Base-by-base conservation (phyloP, 352 stramenopile species). In the Pythium aquatile region DNA sequence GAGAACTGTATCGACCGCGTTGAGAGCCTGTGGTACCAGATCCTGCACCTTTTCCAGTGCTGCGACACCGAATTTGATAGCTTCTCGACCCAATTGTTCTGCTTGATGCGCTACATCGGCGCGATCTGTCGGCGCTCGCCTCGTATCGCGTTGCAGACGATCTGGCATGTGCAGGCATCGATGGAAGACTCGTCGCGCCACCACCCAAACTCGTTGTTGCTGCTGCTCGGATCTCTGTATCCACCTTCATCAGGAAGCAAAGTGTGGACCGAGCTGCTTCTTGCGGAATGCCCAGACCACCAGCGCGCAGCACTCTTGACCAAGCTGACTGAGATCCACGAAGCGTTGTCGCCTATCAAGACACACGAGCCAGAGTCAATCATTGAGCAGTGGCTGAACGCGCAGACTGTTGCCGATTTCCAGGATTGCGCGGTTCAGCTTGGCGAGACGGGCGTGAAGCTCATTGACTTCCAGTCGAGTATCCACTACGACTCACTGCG, bases 21-120 rank as follows among this genome's bases (percentile, higher is more conserved):
- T 26, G 84, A 93, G 62, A 88, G 81, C 47, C 40, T 93, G 26
- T 93, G 84, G 84, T 91, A 91, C 66, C 84, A 93, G 57, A 71
- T 93, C 24, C 54, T 93, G 70, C 84, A 93, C 56, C 55, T 93
- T 6, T 86, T 93, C 49, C 81, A 91, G 70, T 93, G 84, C 63
- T 78, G 78, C 39, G 81, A 89, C 51, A 72, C 79, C 3, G 78
- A 89, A 32, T 61, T 78, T 6, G 62, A 80, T 2, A 71, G 62
- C 2, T 82, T 75, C 39, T 69, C 74, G 13, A 58, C 79, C 5
- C 82, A 93, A 47, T 69, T 91, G 1, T 88, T 89, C 40, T 90
- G 83, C 40, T 62, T 93, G 28, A 73, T 84, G 63, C 75, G 84
- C 1, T 87, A 84, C 61, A 81, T 93, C 46, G 77, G 77, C 7